Evolutionary conservation across 768 basidiomycete species (phyloP).

Genomic region (Collybiopsis confluens): DNA sequence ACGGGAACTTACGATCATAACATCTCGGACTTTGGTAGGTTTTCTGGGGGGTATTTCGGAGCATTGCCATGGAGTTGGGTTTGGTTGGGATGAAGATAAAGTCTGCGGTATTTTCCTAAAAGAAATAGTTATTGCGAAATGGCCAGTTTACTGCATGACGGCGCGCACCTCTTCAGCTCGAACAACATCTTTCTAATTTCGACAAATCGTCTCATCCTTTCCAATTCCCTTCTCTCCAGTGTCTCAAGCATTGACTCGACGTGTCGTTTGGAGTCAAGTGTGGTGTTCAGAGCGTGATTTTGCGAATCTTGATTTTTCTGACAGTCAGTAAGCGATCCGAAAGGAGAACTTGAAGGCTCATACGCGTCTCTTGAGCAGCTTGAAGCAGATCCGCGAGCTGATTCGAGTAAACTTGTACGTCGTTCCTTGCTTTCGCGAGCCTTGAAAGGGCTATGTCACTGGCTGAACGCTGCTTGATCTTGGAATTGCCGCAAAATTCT

Average conservation of each 20-base stretch:
- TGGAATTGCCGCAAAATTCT: neutral
- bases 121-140: neutral
- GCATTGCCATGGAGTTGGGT: neutral
- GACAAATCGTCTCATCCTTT: neutral
- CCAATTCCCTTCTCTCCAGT: neutral
- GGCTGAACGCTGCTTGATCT: slow-evolving; percentile 9
- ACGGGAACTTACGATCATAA: neutral
- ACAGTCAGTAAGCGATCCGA: too few relatives aligned
- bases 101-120: neutral
- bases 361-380: neutral
- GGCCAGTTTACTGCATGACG: neutral
- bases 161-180: neutral
- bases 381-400: slow-evolving; percentile 1
- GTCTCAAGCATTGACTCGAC: neutral
- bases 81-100: neutral
- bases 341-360: neutral
- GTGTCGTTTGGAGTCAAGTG: neutral
- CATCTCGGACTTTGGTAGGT: neutral
- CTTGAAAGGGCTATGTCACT: slow-evolving; percentile 12
- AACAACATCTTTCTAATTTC: neutral
- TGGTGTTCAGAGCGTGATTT: neutral
- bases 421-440: slow-evolving; percentile 8
- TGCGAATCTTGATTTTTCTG: neutral
- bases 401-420: slow-evolving; percentile 3
- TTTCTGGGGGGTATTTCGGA: neutral